phyloP scores from a whole-genome alignment of 345 rosid species.

The Salix udensis region DNA sequence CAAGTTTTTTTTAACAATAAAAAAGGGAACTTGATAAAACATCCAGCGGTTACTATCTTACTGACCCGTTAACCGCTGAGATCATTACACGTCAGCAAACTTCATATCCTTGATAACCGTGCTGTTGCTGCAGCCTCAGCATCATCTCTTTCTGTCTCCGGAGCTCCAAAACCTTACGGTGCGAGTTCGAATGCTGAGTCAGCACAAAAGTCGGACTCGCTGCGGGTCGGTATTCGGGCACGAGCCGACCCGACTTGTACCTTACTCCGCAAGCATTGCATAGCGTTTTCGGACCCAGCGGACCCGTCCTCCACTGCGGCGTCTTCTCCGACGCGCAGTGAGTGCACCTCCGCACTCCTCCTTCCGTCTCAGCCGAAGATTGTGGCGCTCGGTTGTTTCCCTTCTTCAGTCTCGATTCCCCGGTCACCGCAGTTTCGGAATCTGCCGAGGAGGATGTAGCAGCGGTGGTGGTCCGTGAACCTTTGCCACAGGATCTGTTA shows the following conservation, averaged over 20 bases:
- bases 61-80: not conserved
- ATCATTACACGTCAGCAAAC: conserved; percentile 39
- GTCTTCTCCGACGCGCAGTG: conserved; percentile 85
- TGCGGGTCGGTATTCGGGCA: conserved; percentile 80
- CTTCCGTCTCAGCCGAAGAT: conserved; percentile 27
- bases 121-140: conserved; percentile 21
- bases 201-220: conserved; percentile 74
- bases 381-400: conserved; percentile 16
- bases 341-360: conserved; percentile 52
- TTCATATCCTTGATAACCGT: conserved; percentile 31
- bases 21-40: not conserved
- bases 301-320: conserved; percentile 87
- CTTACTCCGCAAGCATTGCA: conserved; percentile 85
- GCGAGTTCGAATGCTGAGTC: conserved; percentile 80
- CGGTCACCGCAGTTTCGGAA: conserved; percentile 15
- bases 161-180: conserved; percentile 80
- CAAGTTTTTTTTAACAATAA: not conserved
- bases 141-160: conserved; percentile 62
- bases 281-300: conserved; percentile 69
- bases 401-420: conserved; percentile 34
- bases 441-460: conserved; percentile 31
- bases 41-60: not conserved
- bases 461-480: conserved; percentile 37
- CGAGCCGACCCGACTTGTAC: conserved; percentile 72
- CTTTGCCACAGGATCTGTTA: conserved; percentile 45